Evolutionary conservation across 208 protist genomes (phyloP).

Genomic region (Leishmania braziliensis): DNA sequence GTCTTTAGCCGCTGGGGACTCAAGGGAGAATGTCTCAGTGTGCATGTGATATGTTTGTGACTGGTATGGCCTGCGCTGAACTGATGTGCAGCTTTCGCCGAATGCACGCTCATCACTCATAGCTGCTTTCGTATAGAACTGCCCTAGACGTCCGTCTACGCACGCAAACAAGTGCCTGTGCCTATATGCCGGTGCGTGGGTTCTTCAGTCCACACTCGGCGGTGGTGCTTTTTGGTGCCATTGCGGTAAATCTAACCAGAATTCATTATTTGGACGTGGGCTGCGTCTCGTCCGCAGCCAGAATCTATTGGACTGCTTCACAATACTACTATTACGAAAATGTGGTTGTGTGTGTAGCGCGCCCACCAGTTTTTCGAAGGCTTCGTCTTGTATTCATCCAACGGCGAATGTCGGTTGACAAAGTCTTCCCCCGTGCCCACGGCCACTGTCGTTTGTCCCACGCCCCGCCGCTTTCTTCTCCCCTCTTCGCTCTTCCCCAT

Average conservation of each 20-base stretch:
- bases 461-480: background rate
- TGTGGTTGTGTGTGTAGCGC: background rate
- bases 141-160: slow-evolving; percentile 23
- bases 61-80: background rate
- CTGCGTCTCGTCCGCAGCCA: too few species aligned
- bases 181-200: background rate
- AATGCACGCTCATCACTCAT: slow-evolving; percentile 22
- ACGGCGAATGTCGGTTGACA: background rate
- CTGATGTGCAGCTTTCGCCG: slow-evolving; percentile 34
- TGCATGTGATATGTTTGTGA: background rate
- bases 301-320: background rate
- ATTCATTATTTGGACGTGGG: too few species aligned
- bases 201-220: background rate
- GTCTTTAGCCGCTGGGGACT: background rate
- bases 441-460: background rate
- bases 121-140: slow-evolving; percentile 46
- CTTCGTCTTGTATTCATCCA: background rate
- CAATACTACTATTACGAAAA: background rate
- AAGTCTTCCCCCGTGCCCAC: background rate
- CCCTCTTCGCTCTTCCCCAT: background rate
- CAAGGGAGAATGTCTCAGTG: background rate
- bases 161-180: background rate
- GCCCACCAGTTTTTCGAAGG: background rate
- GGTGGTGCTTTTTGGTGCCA: background rate
- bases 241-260: background rate